Base-by-base conservation (phyloP, 2,329 filamentous ascomycete species). In the Rachicladosporium sp. region DNA sequence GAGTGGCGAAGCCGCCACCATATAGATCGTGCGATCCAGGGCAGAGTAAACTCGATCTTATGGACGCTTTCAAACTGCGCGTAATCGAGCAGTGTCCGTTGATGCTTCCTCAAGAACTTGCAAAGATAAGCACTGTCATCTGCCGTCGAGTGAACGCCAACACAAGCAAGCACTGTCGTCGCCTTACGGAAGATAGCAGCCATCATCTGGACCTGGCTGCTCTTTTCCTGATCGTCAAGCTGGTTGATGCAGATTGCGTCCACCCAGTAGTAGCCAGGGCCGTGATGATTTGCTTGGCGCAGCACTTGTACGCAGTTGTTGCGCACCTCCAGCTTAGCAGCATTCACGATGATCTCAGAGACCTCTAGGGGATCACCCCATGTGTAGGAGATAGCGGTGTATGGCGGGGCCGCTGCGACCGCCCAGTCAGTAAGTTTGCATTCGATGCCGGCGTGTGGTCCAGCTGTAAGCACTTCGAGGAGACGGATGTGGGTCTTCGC, bases 241-340 rank as follows among this genome's bases (percentile, higher is more conserved):
- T 48, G 46, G 30, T 46, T 30, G 13, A 48, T 45, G 12, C 46
- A 48, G 2, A 48, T 4, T 2, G 42, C 44, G 37, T 48, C 46
- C 10, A 41, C 33, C 46, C 46, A 48, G n/a, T 19, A 19, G 15
- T 19, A 19, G 15, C 15, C 15, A 19, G 15, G 15, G 15, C 15
- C 15, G 12, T 31, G 35, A 8, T 31, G 29, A 10, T 15, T 13
- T 10, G 35, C 9, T 8, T 37, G 35, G 10, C 9, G 9, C 10
- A 37, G 21, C 9, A 30, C 29, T 13, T 37, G n/a, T 12, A 30
- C 19, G n/a, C 35, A 37, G 29, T 46, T 45, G 29, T 45, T 41
- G 4, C 40, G 40, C 8, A 46, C 37, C 10, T 4, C 8, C 1
- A 38, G 9, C 5, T 10, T 10, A 9, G 6, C 13, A 3, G 23